Percentiles rank a stretch among this genome's conserved stretches.
Conservation (phyloP, 2,329 filamentous ascomycete genomes). For the Colletotrichum siamense region DNA sequence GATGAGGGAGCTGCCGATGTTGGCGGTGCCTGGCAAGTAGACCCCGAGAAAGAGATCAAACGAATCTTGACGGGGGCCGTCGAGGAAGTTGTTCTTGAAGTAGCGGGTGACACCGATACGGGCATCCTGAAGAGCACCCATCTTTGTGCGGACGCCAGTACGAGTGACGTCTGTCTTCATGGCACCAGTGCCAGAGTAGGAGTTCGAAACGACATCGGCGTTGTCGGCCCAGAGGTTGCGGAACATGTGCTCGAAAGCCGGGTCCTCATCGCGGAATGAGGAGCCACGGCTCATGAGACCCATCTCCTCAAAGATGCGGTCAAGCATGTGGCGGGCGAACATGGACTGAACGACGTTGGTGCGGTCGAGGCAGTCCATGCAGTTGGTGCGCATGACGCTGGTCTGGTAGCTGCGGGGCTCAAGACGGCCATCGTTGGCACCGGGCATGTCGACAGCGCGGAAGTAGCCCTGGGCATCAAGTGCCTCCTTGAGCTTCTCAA, state of each 20-base stretch:
- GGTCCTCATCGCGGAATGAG: conserved; percentile 77
- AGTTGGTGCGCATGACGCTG: conserved; percentile 94
- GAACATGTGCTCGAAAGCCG: conserved; percentile 87
- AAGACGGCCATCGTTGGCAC: conserved; percentile 70
- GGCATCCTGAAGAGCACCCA: conserved; percentile 84
- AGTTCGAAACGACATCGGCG: conserved; percentile 89
- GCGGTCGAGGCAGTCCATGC: conserved; percentile 98
- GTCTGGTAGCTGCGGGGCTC: conserved; percentile 84
- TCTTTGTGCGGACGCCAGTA: conserved; percentile 86
- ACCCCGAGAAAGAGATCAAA: conserved; percentile 93
- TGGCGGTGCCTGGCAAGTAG: conserved; percentile 77
- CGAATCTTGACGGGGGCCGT: conserved; percentile 92
- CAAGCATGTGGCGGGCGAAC: conserved; percentile 88
- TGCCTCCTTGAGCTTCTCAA: conserved; percentile 81
- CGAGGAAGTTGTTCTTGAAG: conserved; percentile 90
- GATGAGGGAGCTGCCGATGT: conserved; percentile 73
- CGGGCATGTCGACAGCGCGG: conserved; percentile 86
- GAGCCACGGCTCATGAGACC: conserved; percentile 80
- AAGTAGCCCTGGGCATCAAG: conserved; percentile 88
- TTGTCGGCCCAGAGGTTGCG: conserved; percentile 99
- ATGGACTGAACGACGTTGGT: conserved; percentile 99
- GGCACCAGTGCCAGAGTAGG: conserved; percentile 94
- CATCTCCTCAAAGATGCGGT: conserved; percentile 85
- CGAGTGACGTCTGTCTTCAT: conserved; percentile 98
- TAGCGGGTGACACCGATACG: conserved; percentile 91